Evolutionary conservation across 73 alveolate species (phyloP).

Genomic region (Symbiodinium natans): DNA sequence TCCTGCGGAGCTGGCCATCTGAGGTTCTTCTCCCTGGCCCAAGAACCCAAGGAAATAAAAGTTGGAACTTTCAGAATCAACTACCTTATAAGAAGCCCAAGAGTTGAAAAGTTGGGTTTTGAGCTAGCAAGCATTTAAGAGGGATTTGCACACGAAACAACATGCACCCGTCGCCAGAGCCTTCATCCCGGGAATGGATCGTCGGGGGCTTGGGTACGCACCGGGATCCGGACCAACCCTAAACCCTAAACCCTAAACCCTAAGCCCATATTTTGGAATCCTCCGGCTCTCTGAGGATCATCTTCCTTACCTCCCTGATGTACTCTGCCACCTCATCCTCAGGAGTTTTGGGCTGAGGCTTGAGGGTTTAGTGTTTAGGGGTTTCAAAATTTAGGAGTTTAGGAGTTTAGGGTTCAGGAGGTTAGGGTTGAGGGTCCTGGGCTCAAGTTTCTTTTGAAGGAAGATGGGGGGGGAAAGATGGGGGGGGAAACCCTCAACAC

Average conservation of each 20-base stretch:
- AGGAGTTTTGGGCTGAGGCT: not conserved
- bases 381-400: not conserved
- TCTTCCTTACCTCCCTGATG: constrained; percentile 42
- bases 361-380: not conserved
- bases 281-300: not conserved
- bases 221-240: not conserved
- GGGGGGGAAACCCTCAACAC: no score
- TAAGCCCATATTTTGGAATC: not conserved
- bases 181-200: no score
- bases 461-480: no score
- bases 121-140: no score
- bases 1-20: not conserved
- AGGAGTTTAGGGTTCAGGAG: not conserved
- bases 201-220: no score
- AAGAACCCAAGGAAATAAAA: no score
- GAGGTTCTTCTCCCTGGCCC: no score
- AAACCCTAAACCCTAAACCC: not conserved
- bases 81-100: no score
- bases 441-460: no score
- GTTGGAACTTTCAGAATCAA: no score
- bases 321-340: constrained; percentile 52
- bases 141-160: not conserved
- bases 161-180: no score
- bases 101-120: not conserved
- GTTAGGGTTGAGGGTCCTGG: not conserved